Evolutionary conservation across 225 moss, liverwort and hornwort genomes (phyloP), one percentile per base, ranked within the genome.

Genomic region (Climacium dendroides): DNA sequence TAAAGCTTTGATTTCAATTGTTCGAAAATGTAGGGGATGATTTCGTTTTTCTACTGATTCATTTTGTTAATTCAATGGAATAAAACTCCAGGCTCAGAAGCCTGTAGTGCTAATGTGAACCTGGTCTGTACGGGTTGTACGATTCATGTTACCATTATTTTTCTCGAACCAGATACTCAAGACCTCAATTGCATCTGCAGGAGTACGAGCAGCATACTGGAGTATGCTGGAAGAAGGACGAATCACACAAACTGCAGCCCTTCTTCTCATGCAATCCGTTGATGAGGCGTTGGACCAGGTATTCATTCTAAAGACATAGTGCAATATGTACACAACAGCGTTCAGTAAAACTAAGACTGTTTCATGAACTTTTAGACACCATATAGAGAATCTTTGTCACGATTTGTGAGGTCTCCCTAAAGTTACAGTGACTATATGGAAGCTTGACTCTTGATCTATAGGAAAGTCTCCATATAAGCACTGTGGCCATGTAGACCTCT

Each of bases 221-320:
- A 92, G 84, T 86, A 97, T 99, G 98, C 90, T 97, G 86, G 98
- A 93, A 84, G 98, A 99, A 91, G 95, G 98, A 43, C 95, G 97
- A 90, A 95, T 99, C 66, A 94, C 95, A 81, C 92, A 91, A 73
- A 94, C 95, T 86, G 92, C 98, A 22, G 96, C 95, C 73, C 89
- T 86, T 62, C 85, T 99, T 59, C 94, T 99, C 17, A 96, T 96
- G 94, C 94, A 91, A 85, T 99, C 97, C 35, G 95, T 97, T 37
- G 95, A 97, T 87, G 96, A 96, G 91, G 97, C 95, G 37, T 88
- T 96, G 48, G 98, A 99, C 81, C 77, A 88, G 89, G 98, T 98
- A 45, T 64, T 80, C 28, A 57, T 28, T 28, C 18, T 15, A 52
- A 67, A 79, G 79, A 52, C 59, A 61, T 14, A 35, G 34, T 74